Evolutionary conservation across 257 asterid genomes (phyloP).

Genomic region (Penstemon barbatus): DNA sequence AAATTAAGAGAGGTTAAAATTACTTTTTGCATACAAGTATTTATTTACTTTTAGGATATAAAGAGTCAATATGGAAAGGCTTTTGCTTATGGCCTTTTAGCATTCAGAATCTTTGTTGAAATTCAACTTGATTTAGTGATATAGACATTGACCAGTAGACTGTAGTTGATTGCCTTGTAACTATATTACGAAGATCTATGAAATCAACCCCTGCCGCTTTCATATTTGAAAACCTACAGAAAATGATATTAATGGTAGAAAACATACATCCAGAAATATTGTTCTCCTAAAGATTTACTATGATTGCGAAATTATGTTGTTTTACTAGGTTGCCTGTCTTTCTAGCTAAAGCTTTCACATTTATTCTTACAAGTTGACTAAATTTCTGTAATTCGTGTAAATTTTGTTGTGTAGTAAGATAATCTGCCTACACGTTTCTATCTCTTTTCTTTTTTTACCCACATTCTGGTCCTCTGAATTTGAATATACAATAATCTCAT

Average conservation of each 20-base stretch:
- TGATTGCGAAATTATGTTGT: neutral
- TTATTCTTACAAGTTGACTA: neutral
- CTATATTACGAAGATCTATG: neutral
- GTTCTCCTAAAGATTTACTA: neutral
- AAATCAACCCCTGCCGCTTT: neutral
- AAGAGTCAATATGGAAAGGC: neutral
- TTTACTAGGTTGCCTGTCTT: neutral
- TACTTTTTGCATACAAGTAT: no score
- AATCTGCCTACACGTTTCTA: neutral
- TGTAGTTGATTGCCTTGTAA: constrained; percentile 1
- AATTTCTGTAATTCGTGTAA: constrained; percentile 1
- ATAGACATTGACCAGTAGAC: constrained; percentile 9
- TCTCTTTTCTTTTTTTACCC: neutral
- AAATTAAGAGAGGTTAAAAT: neutral
- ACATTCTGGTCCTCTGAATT: neutral
- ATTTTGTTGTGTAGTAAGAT: neutral
- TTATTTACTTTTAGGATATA: neutral
- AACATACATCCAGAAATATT: neutral
- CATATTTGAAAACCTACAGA: neutral
- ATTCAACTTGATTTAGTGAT: neutral
- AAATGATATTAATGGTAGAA: neutral
- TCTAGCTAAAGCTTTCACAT: neutral
- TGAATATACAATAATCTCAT: neutral
- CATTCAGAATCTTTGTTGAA: neutral
- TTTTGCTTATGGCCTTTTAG: neutral